These are phyloP conservation scores for Tricholomella constricta DNA, from an alignment of 768 basidiomycete species.

Conservation along the genomic window DNA sequence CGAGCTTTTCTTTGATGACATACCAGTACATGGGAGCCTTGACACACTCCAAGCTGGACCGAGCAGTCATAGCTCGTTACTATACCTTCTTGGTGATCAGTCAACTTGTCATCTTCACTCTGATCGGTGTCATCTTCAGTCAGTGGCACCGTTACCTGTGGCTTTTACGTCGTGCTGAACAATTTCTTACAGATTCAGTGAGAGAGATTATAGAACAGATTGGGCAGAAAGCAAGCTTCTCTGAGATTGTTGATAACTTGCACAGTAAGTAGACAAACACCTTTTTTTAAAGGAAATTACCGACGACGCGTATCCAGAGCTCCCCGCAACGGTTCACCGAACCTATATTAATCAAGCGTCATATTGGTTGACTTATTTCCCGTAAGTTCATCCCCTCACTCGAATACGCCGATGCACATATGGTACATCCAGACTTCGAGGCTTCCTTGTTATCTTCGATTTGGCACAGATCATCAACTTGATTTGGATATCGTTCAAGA, in stretches of 20 bases:
- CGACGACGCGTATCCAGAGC: constrained; percentile 38
- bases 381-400: constrained; percentile 49
- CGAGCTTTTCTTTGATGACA: constrained; percentile 61
- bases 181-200: constrained; percentile 39
- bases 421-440: constrained; percentile 66
- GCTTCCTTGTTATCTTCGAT: constrained; percentile 93
- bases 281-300: neutral
- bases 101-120: constrained; percentile 91
- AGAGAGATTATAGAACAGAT: constrained; percentile 45
- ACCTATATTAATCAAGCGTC: constrained; percentile 92
- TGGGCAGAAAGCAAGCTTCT: constrained; percentile 45
- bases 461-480: constrained; percentile 94
- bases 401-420: neutral
- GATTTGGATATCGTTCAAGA: constrained; percentile 82
- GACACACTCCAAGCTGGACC: constrained; percentile 81
- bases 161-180: neutral
- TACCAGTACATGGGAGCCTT: constrained; percentile 59
- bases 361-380: constrained; percentile 94
- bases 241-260: constrained; percentile 48
- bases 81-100: constrained; percentile 93
- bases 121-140: constrained; percentile 91
- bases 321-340: constrained; percentile 72
- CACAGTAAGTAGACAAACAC: constrained; percentile 36
- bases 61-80: constrained; percentile 90
- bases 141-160: constrained; percentile 40